Base-by-base conservation (phyloP, 2,329 filamentous ascomycete species). In the Nothopassalora personata region DNA sequence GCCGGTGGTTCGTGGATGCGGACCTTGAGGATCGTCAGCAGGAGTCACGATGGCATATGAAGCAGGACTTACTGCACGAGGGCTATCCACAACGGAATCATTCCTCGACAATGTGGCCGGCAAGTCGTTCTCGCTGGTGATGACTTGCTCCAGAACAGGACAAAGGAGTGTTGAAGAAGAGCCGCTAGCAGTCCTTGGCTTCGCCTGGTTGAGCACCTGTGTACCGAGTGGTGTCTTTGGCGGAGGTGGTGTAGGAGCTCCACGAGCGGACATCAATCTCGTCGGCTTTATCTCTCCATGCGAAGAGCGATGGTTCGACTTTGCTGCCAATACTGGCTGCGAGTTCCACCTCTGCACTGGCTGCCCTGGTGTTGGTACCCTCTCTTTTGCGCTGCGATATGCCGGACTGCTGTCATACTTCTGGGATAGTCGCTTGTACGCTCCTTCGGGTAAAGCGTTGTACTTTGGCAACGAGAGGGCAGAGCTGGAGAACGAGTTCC, bases 1-100 rank as follows among this genome's bases (percentile, higher is more conserved):
- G 76, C 71, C 1, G 79, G 77, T 5, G 77, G 72, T 65, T 75
- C 67, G 9, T 67, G 60, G 15, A 34, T 61, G 52, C 45, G 49
- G 49, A 71, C 56, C 52, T 66, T 53, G 5, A 1, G 45, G 53
- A 30, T 19, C 23, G 47, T 60, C 13, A 51, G 31, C 48, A 48
- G n/a, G 15, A 18, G 11, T 31, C 6, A 5, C 3, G 7, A 15
- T 13, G 4, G 18, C 27, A 30, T 5, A 15, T 1, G 49, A 8
- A 3, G 49, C 28, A 15, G 11, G 27, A 34, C 27, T 51, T 36
- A 60, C 58, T 19, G 60, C 57, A 46, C 57, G 57, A 31, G 60
- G 57, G 27, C 47, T 58, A 30, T 15, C 30, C 15, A 56, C 47
- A 31, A 50, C 27, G 4, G 54, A 62, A 18, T 58, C 47, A 45